A percentile compares a stretch with the other conserved stretches of the same genome.
Conservation (phyloP, 2,329 filamentous ascomycete species). For the Fusarium sambucinum region DNA sequence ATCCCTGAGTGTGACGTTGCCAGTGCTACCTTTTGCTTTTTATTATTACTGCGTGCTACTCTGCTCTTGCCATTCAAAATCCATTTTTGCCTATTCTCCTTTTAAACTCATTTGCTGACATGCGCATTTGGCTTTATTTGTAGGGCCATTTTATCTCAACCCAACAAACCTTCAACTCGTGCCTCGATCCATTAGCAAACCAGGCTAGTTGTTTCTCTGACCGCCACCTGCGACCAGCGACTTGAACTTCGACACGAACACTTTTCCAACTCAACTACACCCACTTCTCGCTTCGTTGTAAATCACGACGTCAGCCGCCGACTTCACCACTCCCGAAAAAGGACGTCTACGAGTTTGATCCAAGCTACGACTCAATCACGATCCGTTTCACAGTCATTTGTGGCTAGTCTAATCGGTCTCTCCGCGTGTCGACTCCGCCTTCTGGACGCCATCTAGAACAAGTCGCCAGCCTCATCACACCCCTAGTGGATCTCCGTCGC, state of each 20-base stretch:
- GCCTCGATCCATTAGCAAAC: conserved; percentile 24
- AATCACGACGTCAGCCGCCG: conserved; percentile 21
- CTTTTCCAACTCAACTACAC: conserved; percentile 15
- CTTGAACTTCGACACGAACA: conserved; percentile 14
- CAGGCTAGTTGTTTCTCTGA: conserved; percentile 33
- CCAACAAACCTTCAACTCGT: conserved; percentile 1
- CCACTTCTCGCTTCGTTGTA: conserved; percentile 18
- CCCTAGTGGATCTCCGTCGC: conserved; percentile 39
- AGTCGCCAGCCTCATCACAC: conserved; percentile 33
- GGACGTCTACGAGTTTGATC: conserved; percentile 1
- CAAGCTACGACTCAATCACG: conserved; percentile 29
- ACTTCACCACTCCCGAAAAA: conserved; percentile 11
- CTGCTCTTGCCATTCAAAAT: conserved; percentile 14
- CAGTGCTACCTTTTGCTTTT: conserved; percentile 17
- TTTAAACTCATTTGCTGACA: conserved; percentile 19
- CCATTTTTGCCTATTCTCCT: conserved; percentile 17
- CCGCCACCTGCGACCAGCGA: conserved; percentile 31
- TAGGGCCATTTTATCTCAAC: conserved; percentile 25
- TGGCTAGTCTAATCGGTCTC: conserved; percentile 38
- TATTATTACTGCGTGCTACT: conserved; percentile 16
- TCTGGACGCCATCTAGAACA: conserved; percentile 35
- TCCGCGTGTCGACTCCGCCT: conserved; percentile 31
- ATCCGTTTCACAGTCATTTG: conserved; percentile 23
- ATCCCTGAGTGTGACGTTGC: conserved; percentile 34
- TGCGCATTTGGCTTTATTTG: conserved; percentile 3